These are phyloP conservation scores for Microsporum canis DNA, from an alignment of 2,329 filamentous ascomycete species.

Conservation along the genomic window DNA sequence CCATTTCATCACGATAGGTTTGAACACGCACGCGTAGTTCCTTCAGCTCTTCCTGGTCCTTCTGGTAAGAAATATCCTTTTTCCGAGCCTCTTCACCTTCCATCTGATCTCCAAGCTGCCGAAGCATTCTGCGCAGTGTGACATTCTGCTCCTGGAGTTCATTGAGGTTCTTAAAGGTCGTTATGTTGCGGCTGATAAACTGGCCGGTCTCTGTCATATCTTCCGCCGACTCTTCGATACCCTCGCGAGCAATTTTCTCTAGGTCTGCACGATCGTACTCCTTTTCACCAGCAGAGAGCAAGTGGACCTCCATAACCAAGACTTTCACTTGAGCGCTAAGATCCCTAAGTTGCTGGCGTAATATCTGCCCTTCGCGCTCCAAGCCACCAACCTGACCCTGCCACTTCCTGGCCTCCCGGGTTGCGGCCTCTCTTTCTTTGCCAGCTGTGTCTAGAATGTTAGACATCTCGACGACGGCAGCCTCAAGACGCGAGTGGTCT, in stretches of 20 bases:
- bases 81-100: constrained; percentile 76
- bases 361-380: constrained; percentile 58
- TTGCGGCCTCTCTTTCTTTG: constrained; percentile 65
- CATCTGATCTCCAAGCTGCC: constrained; percentile 76
- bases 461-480: constrained; percentile 74
- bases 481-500: constrained; percentile 68
- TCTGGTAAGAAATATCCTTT: constrained; percentile 43
- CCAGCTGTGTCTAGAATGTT: constrained; percentile 71
- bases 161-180: constrained; percentile 73
- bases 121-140: constrained; percentile 68
- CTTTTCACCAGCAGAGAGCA: constrained; percentile 61
- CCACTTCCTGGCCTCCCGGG: constrained; percentile 66
- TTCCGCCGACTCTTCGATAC: constrained; percentile 59
- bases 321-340: constrained; percentile 83
- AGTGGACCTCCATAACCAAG: constrained; percentile 74
- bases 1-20: constrained; percentile 73
- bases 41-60: constrained; percentile 58
- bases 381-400: constrained; percentile 58
- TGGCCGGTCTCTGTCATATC: constrained; percentile 75
- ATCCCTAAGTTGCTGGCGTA: constrained; percentile 79
- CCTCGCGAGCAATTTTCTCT: constrained; percentile 64
- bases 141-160: constrained; percentile 83
- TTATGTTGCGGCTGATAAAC: constrained; percentile 81
- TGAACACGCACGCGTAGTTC: constrained; percentile 60
- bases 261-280: constrained; percentile 65